Base-by-base conservation (phyloP, 495 filamentous ascomycete genomes). In the Xylaria longipes region DNA sequence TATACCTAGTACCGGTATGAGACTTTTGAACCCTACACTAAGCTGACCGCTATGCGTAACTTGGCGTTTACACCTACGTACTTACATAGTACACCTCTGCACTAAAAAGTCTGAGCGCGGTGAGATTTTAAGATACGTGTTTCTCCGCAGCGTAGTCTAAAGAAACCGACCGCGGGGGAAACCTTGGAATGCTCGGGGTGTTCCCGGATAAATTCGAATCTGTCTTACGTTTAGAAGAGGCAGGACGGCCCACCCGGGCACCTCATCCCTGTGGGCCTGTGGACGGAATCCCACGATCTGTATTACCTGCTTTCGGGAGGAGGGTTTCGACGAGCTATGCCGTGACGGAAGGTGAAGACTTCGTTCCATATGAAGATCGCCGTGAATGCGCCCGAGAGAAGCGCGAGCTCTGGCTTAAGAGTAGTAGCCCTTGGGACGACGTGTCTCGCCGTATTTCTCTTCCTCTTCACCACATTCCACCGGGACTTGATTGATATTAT, bases 361-460 rank as follows among this genome's bases (percentile, higher is more conserved):
- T 48, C 54, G 27, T 63, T 65, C 69, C 61, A 45, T 35, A 56
- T 43, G 69, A 65, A 56, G 50, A 29, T 31, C 12, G 25, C n/a
- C 33, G 15, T 33, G 14, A 29, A 2, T 1, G 33, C 8, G 45
- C 20, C 27, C 20, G 27, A 45, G 58, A 15, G 31, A 37, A 20
- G 20, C 31, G 17, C 52, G 27, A 35, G 50, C 11, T 41, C 52
- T 58, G 50, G 35, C 61, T 64, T 60, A 71, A 71, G 62, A 60
- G 62, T 60, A 7, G 62, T 25, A 50, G 69, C 48, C 63, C 54
- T 74, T 22, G 74, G 73, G 66, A 65, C 73, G 68, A 66, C 72
- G 57, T 75, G 72, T 73, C 69, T 76, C n/a, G 66, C 71, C 7
- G 71, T 64, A 52, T 71, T 65, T 33, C 67, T 73, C 69, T 56